Evolutionary conservation across 2,329 filamentous ascomycete species (phyloP).

Genomic region (Emericellopsis cladophorae): DNA sequence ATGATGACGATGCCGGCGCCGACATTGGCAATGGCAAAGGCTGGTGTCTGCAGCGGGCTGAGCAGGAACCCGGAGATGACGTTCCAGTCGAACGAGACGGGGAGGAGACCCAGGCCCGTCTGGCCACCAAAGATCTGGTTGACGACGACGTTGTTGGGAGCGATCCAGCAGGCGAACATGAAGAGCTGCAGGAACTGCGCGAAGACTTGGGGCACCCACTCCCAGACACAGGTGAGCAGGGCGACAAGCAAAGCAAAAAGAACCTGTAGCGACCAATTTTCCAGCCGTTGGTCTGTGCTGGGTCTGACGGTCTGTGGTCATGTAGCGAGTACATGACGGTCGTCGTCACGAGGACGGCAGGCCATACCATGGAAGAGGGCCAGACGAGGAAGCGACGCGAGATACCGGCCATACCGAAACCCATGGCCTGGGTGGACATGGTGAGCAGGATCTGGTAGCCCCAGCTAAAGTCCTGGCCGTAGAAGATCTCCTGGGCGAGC

Average conservation of each 20-base stretch:
- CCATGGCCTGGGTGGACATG: constrained; percentile 49
- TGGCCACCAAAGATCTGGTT: constrained; percentile 55
- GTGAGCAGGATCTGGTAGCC: constrained; percentile 47
- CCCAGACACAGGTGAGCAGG: constrained; percentile 37
- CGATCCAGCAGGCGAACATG: constrained; percentile 49
- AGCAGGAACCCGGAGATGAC: constrained; percentile 42
- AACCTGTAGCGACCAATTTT: constrained; percentile 42
- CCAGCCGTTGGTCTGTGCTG: constrained; percentile 42
- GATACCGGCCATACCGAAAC: constrained; percentile 50
- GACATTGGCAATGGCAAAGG: constrained; percentile 48
- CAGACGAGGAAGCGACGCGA: constrained; percentile 45
- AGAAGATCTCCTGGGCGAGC: constrained; percentile 31
- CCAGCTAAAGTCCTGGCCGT: constrained; percentile 39
- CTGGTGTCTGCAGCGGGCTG: constrained; percentile 46
- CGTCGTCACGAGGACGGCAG: constrained; percentile 45
- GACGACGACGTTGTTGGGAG: constrained; percentile 44
- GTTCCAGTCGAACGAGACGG: constrained; percentile 56
- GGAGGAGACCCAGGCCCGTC: constrained; percentile 47
- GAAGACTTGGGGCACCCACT: constrained; percentile 46
- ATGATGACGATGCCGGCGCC: constrained; percentile 37
- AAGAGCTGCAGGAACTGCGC: constrained; percentile 47
- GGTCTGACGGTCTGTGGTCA: constrained; percentile 41
- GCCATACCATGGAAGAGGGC: constrained; percentile 55
- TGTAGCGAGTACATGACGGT: constrained; percentile 54
- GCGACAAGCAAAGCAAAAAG: constrained; percentile 42